These are phyloP conservation scores for Neodidymelliopsis sp. DNA, from an alignment of 2,329 filamentous ascomycete species.

Conservation along the genomic window DNA sequence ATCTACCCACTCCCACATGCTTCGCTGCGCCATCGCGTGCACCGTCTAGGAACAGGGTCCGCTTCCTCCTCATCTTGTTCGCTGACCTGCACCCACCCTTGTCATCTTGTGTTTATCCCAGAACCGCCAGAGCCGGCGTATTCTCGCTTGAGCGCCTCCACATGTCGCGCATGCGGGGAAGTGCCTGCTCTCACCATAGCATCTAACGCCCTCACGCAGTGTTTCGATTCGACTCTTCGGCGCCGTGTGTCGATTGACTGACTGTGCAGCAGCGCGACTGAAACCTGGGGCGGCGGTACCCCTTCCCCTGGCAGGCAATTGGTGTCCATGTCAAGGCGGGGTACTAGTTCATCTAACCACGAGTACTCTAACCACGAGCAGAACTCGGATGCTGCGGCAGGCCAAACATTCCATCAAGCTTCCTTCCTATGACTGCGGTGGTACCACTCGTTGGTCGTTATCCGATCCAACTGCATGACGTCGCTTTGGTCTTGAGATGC, in stretches of 20 bases:
- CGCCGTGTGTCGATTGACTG: constrained; percentile 16
- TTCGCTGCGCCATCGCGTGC: constrained; percentile 30
- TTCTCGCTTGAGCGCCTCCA: constrained; percentile 15
- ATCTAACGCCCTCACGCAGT: constrained; percentile 22
- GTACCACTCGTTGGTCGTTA: background rate
- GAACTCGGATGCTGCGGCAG: constrained; percentile 6
- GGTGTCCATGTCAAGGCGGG: constrained; percentile 7
- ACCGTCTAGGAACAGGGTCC: constrained; percentile 25
- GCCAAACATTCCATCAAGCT: background rate
- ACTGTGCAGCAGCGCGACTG: constrained; percentile 5
- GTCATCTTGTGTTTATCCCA: constrained; percentile 27
- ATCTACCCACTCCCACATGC: constrained; percentile 23
- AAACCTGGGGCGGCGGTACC: constrained; percentile 2
- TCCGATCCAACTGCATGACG: constrained; percentile 16
- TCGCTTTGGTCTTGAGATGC: constrained; percentile 1
- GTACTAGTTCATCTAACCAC: constrained; percentile 7
- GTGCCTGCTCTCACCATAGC: constrained; percentile 20
- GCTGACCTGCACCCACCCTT: constrained; percentile 23
- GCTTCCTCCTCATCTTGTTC: constrained; percentile 28
- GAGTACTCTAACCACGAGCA: constrained; percentile 7
- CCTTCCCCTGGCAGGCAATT: constrained; percentile 2
- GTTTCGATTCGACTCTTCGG: constrained; percentile 22
- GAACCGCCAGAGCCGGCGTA: constrained; percentile 44
- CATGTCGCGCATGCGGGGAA: constrained; percentile 36
- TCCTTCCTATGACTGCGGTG: background rate